phyloP scores from a whole-genome alignment of 169 alveolate species.

The Eimeria praecox region DNA sequence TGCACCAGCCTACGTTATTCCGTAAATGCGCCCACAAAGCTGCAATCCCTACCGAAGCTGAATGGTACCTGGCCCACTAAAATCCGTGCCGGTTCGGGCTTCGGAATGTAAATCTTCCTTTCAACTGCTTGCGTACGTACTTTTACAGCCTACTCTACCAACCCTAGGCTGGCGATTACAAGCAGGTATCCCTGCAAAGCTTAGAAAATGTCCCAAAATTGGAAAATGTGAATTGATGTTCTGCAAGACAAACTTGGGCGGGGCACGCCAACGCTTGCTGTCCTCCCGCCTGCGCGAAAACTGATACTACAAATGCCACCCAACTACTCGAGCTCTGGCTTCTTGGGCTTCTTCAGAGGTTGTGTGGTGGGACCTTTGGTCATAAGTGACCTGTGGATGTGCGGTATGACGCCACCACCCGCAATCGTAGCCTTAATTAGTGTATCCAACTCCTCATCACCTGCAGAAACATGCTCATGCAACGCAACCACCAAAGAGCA shows the following conservation, averaged over 20 bases:
- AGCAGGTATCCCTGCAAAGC: neutral
- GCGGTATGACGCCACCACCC: constrained; percentile 99
- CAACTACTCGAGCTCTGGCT: constrained; percentile 49
- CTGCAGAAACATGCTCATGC: constrained; percentile 87
- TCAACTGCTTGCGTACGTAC: neutral
- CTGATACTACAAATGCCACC: neutral
- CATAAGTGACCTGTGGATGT: constrained; percentile 93
- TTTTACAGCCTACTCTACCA: neutral
- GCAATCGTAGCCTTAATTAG: constrained; percentile 99
- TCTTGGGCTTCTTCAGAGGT: constrained; percentile 79
- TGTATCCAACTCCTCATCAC: constrained; percentile 99
- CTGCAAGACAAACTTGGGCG: neutral
- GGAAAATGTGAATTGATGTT: constrained; percentile 10
- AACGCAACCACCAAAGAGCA: neutral
- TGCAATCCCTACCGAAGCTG: neutral
- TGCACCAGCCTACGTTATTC: neutral
- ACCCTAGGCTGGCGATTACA: neutral
- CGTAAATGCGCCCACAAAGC: neutral
- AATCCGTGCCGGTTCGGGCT: neutral
- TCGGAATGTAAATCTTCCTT: neutral
- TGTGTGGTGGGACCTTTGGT: constrained; percentile 81
- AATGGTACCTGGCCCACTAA: neutral
- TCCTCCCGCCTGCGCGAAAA: constrained; percentile 10
- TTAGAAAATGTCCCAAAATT: constrained; percentile 25
- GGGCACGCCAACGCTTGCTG: neutral